phyloP scores from a whole-genome alignment of 352 stramenopile species.

The Pythium phragmiticola region DNA sequence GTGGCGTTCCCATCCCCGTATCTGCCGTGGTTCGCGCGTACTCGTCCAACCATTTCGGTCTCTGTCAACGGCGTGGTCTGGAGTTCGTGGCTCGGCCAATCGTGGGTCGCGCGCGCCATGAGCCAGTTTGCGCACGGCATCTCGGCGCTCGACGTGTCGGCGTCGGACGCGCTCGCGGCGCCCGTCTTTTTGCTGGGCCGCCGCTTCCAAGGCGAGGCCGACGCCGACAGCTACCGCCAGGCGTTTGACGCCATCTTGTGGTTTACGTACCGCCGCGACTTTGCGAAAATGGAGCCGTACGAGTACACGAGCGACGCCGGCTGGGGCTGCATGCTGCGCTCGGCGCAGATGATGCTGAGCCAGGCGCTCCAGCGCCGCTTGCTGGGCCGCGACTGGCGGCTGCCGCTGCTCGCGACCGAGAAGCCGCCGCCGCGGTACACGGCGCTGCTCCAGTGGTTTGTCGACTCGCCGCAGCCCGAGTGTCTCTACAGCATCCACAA shows the following conservation, averaged over 20 bases:
- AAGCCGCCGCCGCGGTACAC: conserved; percentile 43
- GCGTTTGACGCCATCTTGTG: conserved; percentile 76
- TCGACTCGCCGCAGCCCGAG: conserved; percentile 66
- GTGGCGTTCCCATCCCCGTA: not conserved
- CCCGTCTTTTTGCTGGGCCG: conserved; percentile 54
- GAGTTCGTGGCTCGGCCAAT: conserved; percentile 37
- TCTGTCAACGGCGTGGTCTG: conserved; percentile 24
- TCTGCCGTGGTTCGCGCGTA: not conserved
- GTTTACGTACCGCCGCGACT: conserved; percentile 91
- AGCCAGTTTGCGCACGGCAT: conserved; percentile 84
- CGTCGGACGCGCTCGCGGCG: conserved; percentile 30
- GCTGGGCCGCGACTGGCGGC: conserved; percentile 47
- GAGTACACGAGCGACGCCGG: conserved; percentile 90
- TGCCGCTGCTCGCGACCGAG: conserved; percentile 40
- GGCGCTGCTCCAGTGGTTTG: conserved; percentile 81
- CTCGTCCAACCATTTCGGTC: conserved; percentile 10
- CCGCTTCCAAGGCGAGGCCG: conserved; percentile 21
- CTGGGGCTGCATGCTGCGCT: conserved; percentile 96
- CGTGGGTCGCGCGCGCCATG: conserved; percentile 52
- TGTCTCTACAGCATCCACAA: conserved; percentile 90
- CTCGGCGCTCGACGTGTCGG: conserved; percentile 58
- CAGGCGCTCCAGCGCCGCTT: conserved; percentile 87
- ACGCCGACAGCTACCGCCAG: conserved; percentile 53
- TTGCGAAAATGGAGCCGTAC: conserved; percentile 86
- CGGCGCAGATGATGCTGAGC: conserved; percentile 93